Base-by-base conservation (phyloP, 1,139 yeast genomes). In the Eremothecium coryli region DNA sequence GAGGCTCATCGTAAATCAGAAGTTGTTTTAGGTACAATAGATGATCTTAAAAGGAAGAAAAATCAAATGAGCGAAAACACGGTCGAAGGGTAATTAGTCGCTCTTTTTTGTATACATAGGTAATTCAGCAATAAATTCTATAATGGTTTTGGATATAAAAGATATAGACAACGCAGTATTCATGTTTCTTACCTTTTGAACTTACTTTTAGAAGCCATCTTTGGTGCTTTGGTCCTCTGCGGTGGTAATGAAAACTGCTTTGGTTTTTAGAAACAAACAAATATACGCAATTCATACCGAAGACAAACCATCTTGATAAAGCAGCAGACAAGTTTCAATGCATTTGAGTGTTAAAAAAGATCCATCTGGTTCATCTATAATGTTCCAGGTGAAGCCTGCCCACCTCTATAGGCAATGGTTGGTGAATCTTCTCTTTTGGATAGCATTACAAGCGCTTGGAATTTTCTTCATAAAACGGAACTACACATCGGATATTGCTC, bases 21-120 rank as follows among this genome's bases (percentile, higher is more conserved):
- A 54, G 70, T 69, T 43, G 81, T 80, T 42, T 66, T 80, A 35
- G 90, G 90, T 14, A 63, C 74, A 3, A 67, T 73, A 43, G 78
- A 70, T 33, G 75, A 69, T 43, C 46, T 60, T 17, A 65, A 62
- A 49, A 60, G 44, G 28, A 43, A 49, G 37, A 52, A 59, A n/a
- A n/a, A n/a, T n/a, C n/a, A n/a, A 38, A 51, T 46, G 12, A 52
- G 41, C 18, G 50, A 44, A 23, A 47, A 43, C 18, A 41, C 37
- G 16, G 18, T 20, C n/a, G 18, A 24, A 3, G 6, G 5, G 8
- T 13, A 26, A n/a, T 12, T 3, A 23, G 14, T 23, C 7, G 12
- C 7, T 12, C 8, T 5, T 3, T 23, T 16, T 9, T 9, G 7
- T 2, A 4, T 3, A n/a, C 7, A 23, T 23, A 23, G 9, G 11